Conservation (phyloP, 176 grass and related monocot species). For the Oryza coarctata region DNA sequence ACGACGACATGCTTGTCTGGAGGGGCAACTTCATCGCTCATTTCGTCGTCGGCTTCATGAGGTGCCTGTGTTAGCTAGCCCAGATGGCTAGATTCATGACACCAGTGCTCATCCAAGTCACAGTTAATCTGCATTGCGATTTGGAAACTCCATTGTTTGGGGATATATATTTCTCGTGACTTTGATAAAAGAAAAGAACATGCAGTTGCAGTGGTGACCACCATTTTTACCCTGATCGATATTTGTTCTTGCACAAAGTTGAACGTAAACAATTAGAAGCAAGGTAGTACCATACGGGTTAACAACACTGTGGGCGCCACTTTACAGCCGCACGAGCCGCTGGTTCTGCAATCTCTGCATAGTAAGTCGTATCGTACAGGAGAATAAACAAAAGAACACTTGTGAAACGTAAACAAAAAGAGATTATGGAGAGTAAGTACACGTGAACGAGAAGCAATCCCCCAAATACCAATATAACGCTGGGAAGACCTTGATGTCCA, state of each 20-base stretch:
- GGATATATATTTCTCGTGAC: not conserved
- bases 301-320: not conserved
- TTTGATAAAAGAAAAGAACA: not conserved
- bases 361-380: not conserved
- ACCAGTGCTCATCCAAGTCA: too few relatives aligned
- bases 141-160: not conserved
- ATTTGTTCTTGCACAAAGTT: too few relatives aligned
- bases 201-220: not conserved
- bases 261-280: too few relatives aligned
- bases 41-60: slow-evolving; percentile 54
- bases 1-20: slow-evolving; percentile 23
- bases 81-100: too few relatives aligned
- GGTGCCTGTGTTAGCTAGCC: slow-evolving; percentile 50
- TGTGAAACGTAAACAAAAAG: not conserved
- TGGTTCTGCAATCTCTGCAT: not conserved
- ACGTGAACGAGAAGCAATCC: not conserved
- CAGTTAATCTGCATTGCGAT: not conserved
- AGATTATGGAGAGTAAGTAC: not conserved
- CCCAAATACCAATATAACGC: not conserved
- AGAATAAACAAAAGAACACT: not conserved
- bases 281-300: too few relatives aligned
- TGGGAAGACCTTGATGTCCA: not conserved
- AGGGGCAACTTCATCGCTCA: slow-evolving; percentile 38
- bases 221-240: too few relatives aligned
- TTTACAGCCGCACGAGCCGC: not conserved